Evolutionary conservation across 2,329 filamentous ascomycete species (phyloP).

Genomic region (Alternaria sp.): DNA sequence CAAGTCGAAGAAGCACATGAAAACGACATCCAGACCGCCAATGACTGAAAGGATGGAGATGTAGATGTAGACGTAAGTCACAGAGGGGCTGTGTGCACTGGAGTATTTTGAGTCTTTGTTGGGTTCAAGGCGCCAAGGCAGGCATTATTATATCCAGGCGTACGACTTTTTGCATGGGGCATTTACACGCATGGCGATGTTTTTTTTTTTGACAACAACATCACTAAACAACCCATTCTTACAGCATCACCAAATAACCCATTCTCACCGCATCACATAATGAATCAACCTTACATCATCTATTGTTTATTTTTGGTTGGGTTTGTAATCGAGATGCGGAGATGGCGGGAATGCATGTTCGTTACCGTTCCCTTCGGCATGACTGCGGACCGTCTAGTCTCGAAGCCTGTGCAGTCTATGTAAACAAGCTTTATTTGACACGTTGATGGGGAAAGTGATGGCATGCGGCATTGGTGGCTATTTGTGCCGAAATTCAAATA

Average conservation of each 20-base stretch:
- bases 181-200: neutral
- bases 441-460: neutral
- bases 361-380: slow-evolving; percentile 3
- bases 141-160: slow-evolving; percentile 26
- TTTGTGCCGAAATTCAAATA: slow-evolving; percentile 7
- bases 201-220: neutral
- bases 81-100: neutral
- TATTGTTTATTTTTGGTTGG: neutral
- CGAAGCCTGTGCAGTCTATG: neutral
- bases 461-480: slow-evolving; percentile 4
- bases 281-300: neutral
- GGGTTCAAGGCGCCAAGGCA: slow-evolving; percentile 5
- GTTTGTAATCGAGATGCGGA: slow-evolving; percentile 2
- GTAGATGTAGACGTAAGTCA: slow-evolving; percentile 16
- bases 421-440: slow-evolving; percentile 3
- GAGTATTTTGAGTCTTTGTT: slow-evolving; percentile 1
- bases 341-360: slow-evolving; percentile 8
- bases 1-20: slow-evolving; percentile 31
- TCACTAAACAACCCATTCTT: neutral
- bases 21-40: slow-evolving; percentile 10
- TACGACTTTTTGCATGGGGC: neutral
- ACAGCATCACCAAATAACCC: neutral
- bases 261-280: neutral
- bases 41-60: slow-evolving; percentile 41
- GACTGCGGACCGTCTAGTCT: neutral